Evolutionary conservation across 2,329 filamentous ascomycete genomes (phyloP), one percentile per base, ranked within the genome.

Genomic region (Colletotrichum sp.): DNA sequence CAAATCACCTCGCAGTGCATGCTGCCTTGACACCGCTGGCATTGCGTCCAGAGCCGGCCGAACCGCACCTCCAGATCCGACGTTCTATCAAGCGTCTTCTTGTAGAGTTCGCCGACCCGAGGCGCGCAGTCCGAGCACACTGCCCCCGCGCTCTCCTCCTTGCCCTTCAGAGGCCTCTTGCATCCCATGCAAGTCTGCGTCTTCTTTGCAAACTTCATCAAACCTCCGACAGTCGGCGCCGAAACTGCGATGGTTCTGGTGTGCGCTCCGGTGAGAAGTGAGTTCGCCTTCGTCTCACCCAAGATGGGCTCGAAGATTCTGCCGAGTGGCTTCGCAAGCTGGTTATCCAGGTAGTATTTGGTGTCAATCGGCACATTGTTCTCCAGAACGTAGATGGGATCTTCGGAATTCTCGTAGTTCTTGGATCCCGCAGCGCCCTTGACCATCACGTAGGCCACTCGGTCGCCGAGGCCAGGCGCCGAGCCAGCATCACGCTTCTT

Each of bases 171-270:
- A 5, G 97, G 97, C 85, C 98, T 98, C 90, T 99, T 99, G 92
- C 97, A 99, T 5, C 96, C 97, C 94, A 99, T 98, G 85, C 97
- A 99, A 0, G 97, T 99, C 86, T 96, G 93, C 5, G 97, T 99
- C 88, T 98, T 98, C 88, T 98, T 98, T 39, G 97, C 92, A 83
- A 99, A 99, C 86, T 98, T 98, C 97, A 99, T 99, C 78, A 99
- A 88, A 0, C 97, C 97, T 72, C 97, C 97, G 77, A 98, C 92
- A 0, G 94, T 95, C 0, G 98, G 96, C 24, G 95, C 97, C 4
- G 96, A 96, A 28, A 99, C 95, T 1, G 95, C 95, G 79, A 99
- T 98, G 64, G 95, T 92, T n/a, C 97, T 94, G 10, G 97, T 99
- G 85, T 99, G 97, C 79, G 96, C 97, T 76, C 97, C 97, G 6